Evolutionary conservation across 192 early-diverging fungal species (phyloP).

Genomic region (Mortierella hygrophila): DNA sequence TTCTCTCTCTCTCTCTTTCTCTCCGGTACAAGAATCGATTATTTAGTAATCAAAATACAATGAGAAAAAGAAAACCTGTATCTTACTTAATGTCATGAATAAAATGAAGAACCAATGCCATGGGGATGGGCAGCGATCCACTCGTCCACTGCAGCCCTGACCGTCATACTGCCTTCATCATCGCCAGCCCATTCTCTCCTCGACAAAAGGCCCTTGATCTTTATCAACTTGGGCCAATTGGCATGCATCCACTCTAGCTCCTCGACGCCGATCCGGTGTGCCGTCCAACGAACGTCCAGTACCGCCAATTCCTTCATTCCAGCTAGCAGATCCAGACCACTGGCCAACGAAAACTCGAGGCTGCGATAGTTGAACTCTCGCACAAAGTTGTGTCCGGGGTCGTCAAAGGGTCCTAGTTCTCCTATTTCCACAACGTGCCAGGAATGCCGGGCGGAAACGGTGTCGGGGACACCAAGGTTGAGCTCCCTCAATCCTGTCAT

Average conservation of each 20-base stretch:
- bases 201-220: background rate
- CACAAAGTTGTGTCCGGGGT: background rate
- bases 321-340: background rate
- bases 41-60: too few relatives aligned
- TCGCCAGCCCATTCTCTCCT: too few relatives aligned
- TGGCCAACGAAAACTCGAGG: background rate
- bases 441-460: background rate
- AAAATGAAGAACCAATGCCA: background rate
- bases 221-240: background rate
- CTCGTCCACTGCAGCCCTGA: too few relatives aligned
- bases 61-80: too few relatives aligned
- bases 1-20: too few relatives aligned
- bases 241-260: background rate
- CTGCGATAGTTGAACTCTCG: background rate
- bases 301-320: background rate
- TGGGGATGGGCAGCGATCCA: too few relatives aligned
- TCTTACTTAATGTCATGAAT: background rate
- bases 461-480: background rate
- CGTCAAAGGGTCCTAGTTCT: background rate
- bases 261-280: background rate
- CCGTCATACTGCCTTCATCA: too few relatives aligned
- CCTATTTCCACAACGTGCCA: background rate
- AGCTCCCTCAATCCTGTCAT: background rate
- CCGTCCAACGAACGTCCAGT: background rate
- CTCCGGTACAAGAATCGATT: too few relatives aligned